Conservation (phyloP, 2,329 filamentous ascomycete genomes). For the Scedosporium dehoogii region DNA sequence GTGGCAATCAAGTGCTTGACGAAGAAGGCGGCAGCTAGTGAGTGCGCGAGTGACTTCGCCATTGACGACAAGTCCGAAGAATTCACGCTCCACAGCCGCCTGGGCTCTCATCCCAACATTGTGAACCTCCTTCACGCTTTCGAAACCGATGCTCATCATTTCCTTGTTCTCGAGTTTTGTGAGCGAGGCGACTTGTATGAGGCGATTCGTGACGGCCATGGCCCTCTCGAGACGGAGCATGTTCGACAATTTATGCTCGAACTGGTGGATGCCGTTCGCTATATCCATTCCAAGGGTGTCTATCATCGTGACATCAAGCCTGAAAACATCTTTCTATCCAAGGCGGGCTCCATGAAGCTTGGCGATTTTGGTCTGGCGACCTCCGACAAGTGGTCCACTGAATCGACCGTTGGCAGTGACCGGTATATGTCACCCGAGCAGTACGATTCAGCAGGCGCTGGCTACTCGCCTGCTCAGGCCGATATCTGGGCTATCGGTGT, state of each 20-base stretch:
- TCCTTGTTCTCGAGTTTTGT: conserved; percentile 92
- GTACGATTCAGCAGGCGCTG: conserved; percentile 76
- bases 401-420: conserved; percentile 91
- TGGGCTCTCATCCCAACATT: conserved; percentile 78
- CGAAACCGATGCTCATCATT: conserved; percentile 82
- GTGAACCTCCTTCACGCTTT: conserved; percentile 89
- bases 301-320: conserved; percentile 99
- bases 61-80: conserved; percentile 79
- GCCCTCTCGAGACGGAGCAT: conserved; percentile 89
- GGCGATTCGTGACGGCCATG: conserved; percentile 80
- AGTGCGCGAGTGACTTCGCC: conserved; percentile 53
- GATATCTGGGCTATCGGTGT: conserved; percentile 98
- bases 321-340: conserved; percentile 93
- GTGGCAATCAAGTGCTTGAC: conserved; percentile 96
- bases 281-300: conserved; percentile 82
- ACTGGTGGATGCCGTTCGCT: conserved; percentile 78
- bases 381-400: conserved; percentile 79
- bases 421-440: conserved; percentile 99
- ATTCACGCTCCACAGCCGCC: conserved; percentile 65
- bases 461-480: conserved; percentile 86
- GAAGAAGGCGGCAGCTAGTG: conserved; percentile 59
- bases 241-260: conserved; percentile 96
- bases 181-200: conserved; percentile 94
- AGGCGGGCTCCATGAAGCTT: conserved; percentile 84
- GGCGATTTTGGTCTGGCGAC: conserved; percentile 95